These are phyloP conservation scores for Cucumis cinereus DNA, from an alignment of 306 rosid genomes.

Conservation along the genomic window DNA sequence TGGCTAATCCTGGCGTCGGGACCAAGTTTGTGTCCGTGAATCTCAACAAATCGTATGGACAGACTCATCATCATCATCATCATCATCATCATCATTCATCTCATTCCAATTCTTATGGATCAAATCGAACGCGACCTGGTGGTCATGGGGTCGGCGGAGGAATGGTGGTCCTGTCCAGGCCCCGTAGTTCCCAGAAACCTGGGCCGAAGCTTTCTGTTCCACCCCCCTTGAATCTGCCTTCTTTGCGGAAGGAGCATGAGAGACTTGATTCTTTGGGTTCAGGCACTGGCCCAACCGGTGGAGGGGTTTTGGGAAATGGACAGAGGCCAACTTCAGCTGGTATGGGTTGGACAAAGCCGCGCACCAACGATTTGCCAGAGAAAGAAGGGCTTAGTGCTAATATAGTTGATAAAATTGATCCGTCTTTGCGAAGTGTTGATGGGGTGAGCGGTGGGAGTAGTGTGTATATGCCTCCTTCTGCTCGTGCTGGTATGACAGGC, in stretches of 20 bases:
- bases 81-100: conserved; percentile 21
- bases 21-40: conserved; percentile 77
- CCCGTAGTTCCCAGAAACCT: conserved; percentile 81
- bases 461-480: conserved; percentile 55
- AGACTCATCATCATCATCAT: conserved; percentile 38
- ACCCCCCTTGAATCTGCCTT: conserved; percentile 97
- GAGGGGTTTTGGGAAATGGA: conserved; percentile 49
- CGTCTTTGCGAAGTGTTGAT: conserved; percentile 21
- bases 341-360: conserved; percentile 85
- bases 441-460: conserved; percentile 26
- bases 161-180: conserved; percentile 74
- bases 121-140: conserved; percentile 41
- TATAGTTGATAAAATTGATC: conserved; percentile 28
- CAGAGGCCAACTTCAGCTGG: conserved; percentile 68
- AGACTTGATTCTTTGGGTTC: conserved; percentile 70
- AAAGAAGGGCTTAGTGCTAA: conserved; percentile 33
- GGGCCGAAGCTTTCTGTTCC: conserved; percentile 94
- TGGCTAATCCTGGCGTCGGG: conserved; percentile 88
- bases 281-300: conserved; percentile 46
- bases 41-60: conserved; percentile 96
- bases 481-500: conserved; percentile 31
- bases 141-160: conserved; percentile 45
- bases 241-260: conserved; percentile 79
- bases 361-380: conserved; percentile 30
- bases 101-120: conserved; percentile 31